Evolutionary conservation across 2,329 filamentous ascomycete genomes (phyloP).

Genomic region (Claviceps cyperi): DNA sequence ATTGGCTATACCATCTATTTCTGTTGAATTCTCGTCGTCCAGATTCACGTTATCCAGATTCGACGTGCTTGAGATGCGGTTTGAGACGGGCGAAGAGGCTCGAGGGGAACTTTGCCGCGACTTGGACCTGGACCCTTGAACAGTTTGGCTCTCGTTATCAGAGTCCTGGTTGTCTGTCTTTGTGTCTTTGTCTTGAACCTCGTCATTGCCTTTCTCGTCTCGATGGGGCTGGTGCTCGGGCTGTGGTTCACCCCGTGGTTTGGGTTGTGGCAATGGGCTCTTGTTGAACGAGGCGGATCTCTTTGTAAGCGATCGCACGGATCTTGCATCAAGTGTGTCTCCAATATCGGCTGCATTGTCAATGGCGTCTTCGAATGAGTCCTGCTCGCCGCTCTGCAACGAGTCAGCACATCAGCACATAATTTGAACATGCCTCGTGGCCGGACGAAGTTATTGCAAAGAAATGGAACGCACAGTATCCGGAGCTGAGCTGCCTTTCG

Average conservation of each 20-base stretch:
- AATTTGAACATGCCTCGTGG: not conserved
- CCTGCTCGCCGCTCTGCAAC: conserved; percentile 17
- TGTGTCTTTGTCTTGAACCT: conserved; percentile 2
- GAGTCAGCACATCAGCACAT: conserved; percentile 7
- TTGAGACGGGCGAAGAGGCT: conserved; percentile 25
- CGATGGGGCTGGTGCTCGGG: not conserved
- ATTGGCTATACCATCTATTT: conserved; percentile 18
- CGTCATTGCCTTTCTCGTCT: not conserved
- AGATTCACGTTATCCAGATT: conserved; percentile 51
- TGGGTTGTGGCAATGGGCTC: conserved; percentile 11
- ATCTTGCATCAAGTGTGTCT: conserved; percentile 57
- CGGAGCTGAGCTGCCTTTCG: conserved; percentile 16
- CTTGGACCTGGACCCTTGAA: conserved; percentile 9
- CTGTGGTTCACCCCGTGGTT: not conserved
- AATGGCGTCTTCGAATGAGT: conserved; percentile 65
- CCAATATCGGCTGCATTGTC: conserved; percentile 29
- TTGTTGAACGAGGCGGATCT: conserved; percentile 24
- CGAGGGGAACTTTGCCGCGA: conserved; percentile 11
- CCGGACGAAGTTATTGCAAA: not conserved
- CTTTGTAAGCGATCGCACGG: conserved; percentile 49
- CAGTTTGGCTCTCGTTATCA: conserved; percentile 4
- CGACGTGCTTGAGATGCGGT: conserved; percentile 31
- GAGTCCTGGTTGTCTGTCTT: conserved; percentile 8
- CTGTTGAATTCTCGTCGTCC: conserved; percentile 36
- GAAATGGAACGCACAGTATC: conserved; percentile 13